phyloP scores from a whole-genome alignment of 306 rosid species.

The Oemleria cerasiformis region DNA sequence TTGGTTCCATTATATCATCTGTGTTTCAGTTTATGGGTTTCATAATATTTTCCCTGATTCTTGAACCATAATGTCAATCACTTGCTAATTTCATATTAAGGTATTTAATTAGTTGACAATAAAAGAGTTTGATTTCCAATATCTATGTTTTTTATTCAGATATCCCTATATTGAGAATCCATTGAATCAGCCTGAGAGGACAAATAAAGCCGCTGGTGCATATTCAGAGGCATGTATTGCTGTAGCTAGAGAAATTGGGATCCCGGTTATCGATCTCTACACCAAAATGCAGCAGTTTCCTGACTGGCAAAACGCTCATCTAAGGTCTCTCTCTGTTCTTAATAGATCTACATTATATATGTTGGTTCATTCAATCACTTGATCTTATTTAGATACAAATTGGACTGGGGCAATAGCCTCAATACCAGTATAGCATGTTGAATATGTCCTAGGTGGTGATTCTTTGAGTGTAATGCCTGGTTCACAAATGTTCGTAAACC shows the following conservation, averaged over 20 bases:
- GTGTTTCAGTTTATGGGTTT: neutral
- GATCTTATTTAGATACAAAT: neutral
- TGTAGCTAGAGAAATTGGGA: slow-evolving; percentile 55
- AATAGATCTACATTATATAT: neutral
- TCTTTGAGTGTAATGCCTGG: neutral
- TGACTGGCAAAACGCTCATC: slow-evolving; percentile 46
- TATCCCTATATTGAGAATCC: slow-evolving; percentile 57
- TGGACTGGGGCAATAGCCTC: neutral
- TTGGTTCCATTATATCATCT: slow-evolving; percentile 5
- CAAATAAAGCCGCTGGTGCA: slow-evolving; percentile 76
- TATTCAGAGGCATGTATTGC: slow-evolving; percentile 64
- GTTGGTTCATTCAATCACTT: neutral
- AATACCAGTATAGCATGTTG: no score
- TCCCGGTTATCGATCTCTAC: slow-evolving; percentile 66
- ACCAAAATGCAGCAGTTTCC: slow-evolving; percentile 73
- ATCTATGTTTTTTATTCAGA: slow-evolving; percentile 27
- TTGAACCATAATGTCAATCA: neutral
- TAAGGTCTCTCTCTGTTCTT: slow-evolving; percentile 40
- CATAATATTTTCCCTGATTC: neutral
- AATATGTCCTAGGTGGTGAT: no score
- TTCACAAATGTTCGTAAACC: neutral
- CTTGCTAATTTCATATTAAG: neutral
- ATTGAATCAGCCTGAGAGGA: slow-evolving; percentile 70
- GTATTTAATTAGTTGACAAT: neutral
- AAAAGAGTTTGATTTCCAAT: slow-evolving; percentile 1